Evolutionary conservation across 106 monocot genomes (phyloP), one percentile per base, ranked within the genome.

Genomic region (Dendrobium officinale): DNA sequence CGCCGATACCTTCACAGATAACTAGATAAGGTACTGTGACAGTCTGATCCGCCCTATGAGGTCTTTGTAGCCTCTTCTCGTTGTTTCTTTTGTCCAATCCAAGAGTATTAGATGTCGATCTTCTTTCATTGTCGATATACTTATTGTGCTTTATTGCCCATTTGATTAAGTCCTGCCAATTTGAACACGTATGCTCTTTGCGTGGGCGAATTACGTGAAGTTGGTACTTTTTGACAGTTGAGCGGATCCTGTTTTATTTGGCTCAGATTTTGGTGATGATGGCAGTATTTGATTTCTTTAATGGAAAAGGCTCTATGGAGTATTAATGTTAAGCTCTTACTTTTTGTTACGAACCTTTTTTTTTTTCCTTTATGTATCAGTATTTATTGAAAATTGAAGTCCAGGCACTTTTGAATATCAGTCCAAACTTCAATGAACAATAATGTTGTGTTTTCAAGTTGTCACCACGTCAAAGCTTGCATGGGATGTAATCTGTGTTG

Each of bases 1-100:
- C 16, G 86, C 83, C 4, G 92, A 98, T 11, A 92, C 94, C 45
- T 98, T 98, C 87, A 19, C 87, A n/a, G n/a, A n/a, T n/a, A n/a
- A n/a, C n/a, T n/a, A 26, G 98, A 98, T 81, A 98, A 98, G 91
- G 94, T 97, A 83, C 26, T 17, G 24, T 49, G 48, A 48, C 24
- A 33, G n/a, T 37, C 31, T 41, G 20, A 56, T 49, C 6, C 72
- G 42, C 13, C n/a, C 19, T 2, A 1, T 11, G 18, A 9, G 47
- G 9, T 83, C 17, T 42, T 33, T 27, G 13, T 9, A n/a, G 59
- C 4, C 59, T 20, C 7, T 68, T 11, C 22, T 16, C 15, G 26
- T 44, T 26, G 4, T 37, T 15, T 22, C 16, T 47, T 54, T 24
- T 26, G 40, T 19, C 13, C 11, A 6, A 27, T 33, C 27, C 27